Evolutionary conservation across 2,329 filamentous ascomycete species (phyloP), one percentile per base, ranked within the genome.

Genomic region (Epichloe uncinata): DNA sequence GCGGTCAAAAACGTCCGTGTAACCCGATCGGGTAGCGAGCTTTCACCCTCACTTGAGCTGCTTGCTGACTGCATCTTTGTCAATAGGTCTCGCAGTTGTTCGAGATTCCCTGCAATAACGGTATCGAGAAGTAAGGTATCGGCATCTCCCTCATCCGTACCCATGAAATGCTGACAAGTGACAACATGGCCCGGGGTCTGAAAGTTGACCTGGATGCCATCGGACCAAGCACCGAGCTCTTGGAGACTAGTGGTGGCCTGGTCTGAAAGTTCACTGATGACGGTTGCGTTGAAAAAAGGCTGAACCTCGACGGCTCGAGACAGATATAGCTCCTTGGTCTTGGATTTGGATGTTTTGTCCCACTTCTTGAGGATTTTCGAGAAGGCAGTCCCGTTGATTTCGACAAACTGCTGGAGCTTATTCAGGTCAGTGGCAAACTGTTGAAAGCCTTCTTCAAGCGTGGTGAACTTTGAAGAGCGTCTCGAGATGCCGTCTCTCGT

Each of bases 291-390:
- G 76, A 97, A 98, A 67, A 97, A 97, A 6, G 93, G 93, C 62
- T 97, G 93, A 7, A 97, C 90, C 66, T 98, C 93, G 54, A 98
- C 91, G 8, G 93, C 93, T 53, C 93, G 79, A 11, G 94, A 94
- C 36, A 98, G 81, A 64, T 97, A 98, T 40, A 97, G 78, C 69
- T 97, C 93, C 67, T 98, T 98, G 52, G 93, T 96, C 66, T 91
- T 91, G 47, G 91, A 97, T 76, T 97, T 98, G 58, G 91, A 96
- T 1, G 90, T 96, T 78, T 98, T 98, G 70, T 98, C 93, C 93
- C 93, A 98, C 79, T 98, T 98, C 71, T 98, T 98, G 55, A 98
- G 72, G 52, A 98, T 98, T 68, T 98, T 98, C 30, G 91, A 96
- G 66, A 97, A 96, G 15, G 90, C 93, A 2, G 88, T 96, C 61